A percentile compares a stretch with the other conserved stretches of the same genome.
Evolutionary conservation across 371 early-diverging fungal species (phyloP).

Genomic region (Racocetra persica): DNA sequence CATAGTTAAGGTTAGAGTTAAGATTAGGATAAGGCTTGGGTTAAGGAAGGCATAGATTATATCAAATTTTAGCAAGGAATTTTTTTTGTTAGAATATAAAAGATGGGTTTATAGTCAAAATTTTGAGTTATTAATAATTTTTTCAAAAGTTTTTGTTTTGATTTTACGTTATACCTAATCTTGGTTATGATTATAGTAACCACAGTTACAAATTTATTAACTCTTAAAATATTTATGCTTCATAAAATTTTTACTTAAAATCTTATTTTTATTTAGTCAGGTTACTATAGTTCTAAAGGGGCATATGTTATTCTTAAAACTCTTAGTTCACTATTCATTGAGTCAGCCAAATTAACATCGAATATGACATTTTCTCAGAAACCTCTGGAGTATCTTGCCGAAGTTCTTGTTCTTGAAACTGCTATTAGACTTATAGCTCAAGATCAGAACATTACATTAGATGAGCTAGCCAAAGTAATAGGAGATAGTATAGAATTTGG

Average conservation of each 20-base stretch:
- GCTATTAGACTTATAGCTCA: not conserved
- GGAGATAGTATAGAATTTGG: conserved; percentile 17
- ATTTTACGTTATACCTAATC: no score
- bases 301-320: conserved; percentile 1
- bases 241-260: not conserved
- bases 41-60: no score
- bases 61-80: no score
- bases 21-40: no score
- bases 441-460: not conserved
- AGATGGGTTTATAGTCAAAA: no score
- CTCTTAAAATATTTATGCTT: not conserved
- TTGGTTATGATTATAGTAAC: no score
- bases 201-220: no score
- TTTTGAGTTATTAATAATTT: no score
- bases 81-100: no score
- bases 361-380: conserved; percentile 12
- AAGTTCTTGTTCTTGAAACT: conserved; percentile 30
- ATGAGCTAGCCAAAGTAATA: not conserved
- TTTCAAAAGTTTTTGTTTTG: no score
- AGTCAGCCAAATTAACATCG: not conserved
- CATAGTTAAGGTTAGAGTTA: no score
- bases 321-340: not conserved
- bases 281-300: conserved; percentile 24
- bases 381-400: conserved; percentile 11
- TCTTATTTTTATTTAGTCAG: not conserved